Conservation (phyloP, 2,329 filamentous ascomycete species). For the Fusarium tupiense region DNA sequence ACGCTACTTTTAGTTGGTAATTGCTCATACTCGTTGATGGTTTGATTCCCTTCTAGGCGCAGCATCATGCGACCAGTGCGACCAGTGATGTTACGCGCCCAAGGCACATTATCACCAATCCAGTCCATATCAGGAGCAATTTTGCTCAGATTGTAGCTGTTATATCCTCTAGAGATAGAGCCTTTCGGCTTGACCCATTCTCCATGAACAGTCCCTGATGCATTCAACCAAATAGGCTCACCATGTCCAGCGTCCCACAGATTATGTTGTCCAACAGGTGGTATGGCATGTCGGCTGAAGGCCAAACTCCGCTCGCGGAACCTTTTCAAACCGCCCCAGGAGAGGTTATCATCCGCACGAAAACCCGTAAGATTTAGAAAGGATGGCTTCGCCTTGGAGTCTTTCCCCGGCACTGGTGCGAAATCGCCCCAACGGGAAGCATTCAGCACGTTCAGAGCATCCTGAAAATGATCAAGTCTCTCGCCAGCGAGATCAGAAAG, state of each 20-base stretch:
- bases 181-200: conserved; percentile 73
- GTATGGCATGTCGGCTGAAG: conserved; percentile 65
- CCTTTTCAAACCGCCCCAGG: conserved; percentile 76
- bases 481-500: conserved; percentile 52
- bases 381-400: conserved; percentile 49
- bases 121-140: conserved; percentile 75
- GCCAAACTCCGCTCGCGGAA: conserved; percentile 74
- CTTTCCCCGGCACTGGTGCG: conserved; percentile 51
- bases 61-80: conserved; percentile 74
- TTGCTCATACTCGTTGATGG: conserved; percentile 57
- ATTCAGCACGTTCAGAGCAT: conserved; percentile 64
- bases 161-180: conserved; percentile 57
- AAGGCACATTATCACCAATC: conserved; percentile 66
- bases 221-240: conserved; percentile 75
- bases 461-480: conserved; percentile 62
- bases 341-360: conserved; percentile 76
- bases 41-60: conserved; percentile 67
- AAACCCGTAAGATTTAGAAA: conserved; percentile 82
- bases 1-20: conserved; percentile 45
- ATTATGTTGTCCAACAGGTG: conserved; percentile 54
- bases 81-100: conserved; percentile 85
- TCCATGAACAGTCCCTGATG: conserved; percentile 80
- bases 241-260: conserved; percentile 52
- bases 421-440: conserved; percentile 70
- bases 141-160: conserved; percentile 70